These are phyloP conservation scores for Leccinellum albellum DNA, from an alignment of 768 basidiomycete genomes.

Conservation along the genomic window DNA sequence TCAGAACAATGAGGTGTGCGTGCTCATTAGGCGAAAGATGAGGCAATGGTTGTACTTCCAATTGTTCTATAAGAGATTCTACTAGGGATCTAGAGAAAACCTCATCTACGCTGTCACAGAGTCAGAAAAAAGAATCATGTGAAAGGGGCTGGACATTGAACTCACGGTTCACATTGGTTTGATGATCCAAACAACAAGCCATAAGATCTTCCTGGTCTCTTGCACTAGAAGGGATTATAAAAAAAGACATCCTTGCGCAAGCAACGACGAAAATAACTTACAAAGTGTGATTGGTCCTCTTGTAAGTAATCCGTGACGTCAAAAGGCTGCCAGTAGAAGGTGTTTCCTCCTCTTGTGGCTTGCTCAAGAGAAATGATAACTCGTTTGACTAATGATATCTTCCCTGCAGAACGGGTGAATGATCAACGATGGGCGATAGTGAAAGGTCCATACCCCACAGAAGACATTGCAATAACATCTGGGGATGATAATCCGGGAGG, in stretches of 20 bases:
- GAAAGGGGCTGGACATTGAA: not conserved
- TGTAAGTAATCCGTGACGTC: slow-evolving; percentile 46
- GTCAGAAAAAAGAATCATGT: slow-evolving; percentile 3
- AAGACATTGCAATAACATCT: slow-evolving; percentile 87
- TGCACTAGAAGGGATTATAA: slow-evolving; percentile 8
- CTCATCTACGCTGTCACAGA: slow-evolving; percentile 40
- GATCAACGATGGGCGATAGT: not conserved
- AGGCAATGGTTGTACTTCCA: slow-evolving; percentile 63
- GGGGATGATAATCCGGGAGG: slow-evolving; percentile 87
- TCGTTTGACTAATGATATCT: slow-evolving; percentile 79
- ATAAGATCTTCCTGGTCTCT: slow-evolving; percentile 36
- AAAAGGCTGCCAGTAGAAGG: slow-evolving; percentile 44
- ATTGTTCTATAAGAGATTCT: slow-evolving; percentile 52
- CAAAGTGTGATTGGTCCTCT: slow-evolving; percentile 18
- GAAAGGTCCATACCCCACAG: slow-evolving; percentile 69
- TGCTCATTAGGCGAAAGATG: slow-evolving; percentile 78
- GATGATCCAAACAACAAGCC: slow-evolving; percentile 51
- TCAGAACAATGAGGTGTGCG: slow-evolving; percentile 76
- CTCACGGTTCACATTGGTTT: slow-evolving; percentile 46
- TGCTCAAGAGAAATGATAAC: slow-evolving; percentile 68
- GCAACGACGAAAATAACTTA: slow-evolving; percentile 7
- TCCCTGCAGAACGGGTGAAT: slow-evolving; percentile 46
- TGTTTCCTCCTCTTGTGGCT: slow-evolving; percentile 13
- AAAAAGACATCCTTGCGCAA: not conserved
- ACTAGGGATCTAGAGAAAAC: slow-evolving; percentile 62